Base-by-base conservation (phyloP, 2,329 filamentous ascomycete species). In the Xylaria sp. region DNA sequence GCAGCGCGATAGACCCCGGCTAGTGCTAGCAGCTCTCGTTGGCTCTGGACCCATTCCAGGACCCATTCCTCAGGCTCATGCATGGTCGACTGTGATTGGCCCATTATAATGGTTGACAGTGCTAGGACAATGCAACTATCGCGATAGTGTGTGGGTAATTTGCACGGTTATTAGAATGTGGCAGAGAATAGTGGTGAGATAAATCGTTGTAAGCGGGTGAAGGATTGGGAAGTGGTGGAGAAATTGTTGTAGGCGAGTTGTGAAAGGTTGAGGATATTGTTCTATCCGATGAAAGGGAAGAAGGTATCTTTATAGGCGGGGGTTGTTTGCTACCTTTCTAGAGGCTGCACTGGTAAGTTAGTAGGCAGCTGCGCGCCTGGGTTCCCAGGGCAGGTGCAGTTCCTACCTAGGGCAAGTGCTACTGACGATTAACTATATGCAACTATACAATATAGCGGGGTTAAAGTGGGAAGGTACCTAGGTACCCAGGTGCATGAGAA, bases 61-160 rank as follows among this genome's bases (percentile, higher is more conserved):
- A 44, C 40, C 40, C 18, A 35, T 35, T 35, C 5, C 8, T 35
- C 32, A 35, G 8, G 5, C 8, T 35, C 32, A n/a, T 6, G 10
- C 2, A 35, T 35, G 32, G 8, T 35, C 32, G 8, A 35, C 10
- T 35, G 32, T 35, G n/a, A n/a, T n/a, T n/a, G 32, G 37, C 12
- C 10, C 37, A 5, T 13, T 18, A n/a, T n/a, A n/a, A n/a, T n/a
- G n/a, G n/a, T n/a, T n/a, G n/a, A n/a, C n/a, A n/a, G n/a, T n/a
- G n/a, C n/a, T n/a, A n/a, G n/a, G n/a, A n/a, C n/a, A 40, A 69
- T 69, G 66, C 51, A 69, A 13, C 13, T 66, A 69, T 67, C 67
- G 47, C 37, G 37, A 13, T 5, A 13, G 1, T 2, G 1, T 55
- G 25, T 35, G 32, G 18, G 29, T 21, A 5, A 2, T 44, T 2